Conservation (phyloP, 108 stramenopile genomes). For the Skeletonema marinoi region DNA sequence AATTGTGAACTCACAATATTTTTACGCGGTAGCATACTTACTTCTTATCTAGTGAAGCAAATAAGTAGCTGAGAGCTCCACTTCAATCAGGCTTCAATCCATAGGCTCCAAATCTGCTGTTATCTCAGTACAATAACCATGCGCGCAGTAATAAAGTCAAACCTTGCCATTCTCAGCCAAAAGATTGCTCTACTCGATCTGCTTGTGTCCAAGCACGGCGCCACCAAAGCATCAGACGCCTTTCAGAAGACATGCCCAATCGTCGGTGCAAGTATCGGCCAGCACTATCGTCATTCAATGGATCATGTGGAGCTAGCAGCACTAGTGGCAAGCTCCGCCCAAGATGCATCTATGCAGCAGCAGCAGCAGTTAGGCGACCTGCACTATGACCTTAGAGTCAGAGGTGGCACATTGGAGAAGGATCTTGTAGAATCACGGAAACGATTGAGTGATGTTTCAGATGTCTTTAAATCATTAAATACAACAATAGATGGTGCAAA, state of each 20-base stretch:
- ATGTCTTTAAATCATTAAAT: constrained; percentile 39
- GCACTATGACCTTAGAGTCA: constrained; percentile 77
- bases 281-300: constrained; percentile 92
- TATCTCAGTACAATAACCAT: constrained; percentile 2
- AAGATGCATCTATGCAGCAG: background rate
- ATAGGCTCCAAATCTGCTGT: no score
- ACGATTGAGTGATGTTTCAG: constrained; percentile 52
- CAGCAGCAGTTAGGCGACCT: constrained; percentile 26
- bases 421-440: constrained; percentile 65
- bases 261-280: constrained; percentile 82
- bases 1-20: no score
- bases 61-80: no score
- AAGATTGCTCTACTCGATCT: constrained; percentile 69
- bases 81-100: no score
- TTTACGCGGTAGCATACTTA: no score
- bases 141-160: constrained; percentile 48
- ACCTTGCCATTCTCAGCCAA: constrained; percentile 71
- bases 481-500: background rate
- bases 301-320: constrained; percentile 83
- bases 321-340: constrained; percentile 36
- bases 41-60: no score
- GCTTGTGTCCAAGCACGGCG: constrained; percentile 55
- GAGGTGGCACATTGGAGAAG: constrained; percentile 74
- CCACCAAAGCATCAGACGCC: constrained; percentile 39
- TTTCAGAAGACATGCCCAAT: constrained; percentile 67